A percentile compares a stretch with the other conserved stretches of the same genome.
Evolutionary conservation across 768 basidiomycete species (phyloP).

Genomic region (Albatrellus ellisii): DNA sequence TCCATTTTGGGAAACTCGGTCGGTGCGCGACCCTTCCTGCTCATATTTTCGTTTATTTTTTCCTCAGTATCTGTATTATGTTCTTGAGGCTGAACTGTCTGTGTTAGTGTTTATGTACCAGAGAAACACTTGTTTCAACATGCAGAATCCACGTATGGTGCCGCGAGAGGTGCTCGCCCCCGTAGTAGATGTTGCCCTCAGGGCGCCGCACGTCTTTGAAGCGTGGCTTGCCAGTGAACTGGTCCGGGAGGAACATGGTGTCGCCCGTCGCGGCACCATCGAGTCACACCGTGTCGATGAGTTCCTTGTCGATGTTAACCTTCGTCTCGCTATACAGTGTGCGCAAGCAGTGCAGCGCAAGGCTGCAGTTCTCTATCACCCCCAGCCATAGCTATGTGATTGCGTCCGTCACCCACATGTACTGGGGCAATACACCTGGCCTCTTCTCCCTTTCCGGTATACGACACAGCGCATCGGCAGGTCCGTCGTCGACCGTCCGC

Average conservation of each 20-base stretch:
- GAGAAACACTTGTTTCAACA: too few species aligned
- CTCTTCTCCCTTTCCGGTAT: conserved; percentile 12
- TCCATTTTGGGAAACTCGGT: too few species aligned
- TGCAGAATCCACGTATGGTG: conserved; percentile 22
- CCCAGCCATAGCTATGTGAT: conserved; percentile 14
- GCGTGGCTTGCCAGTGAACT: conserved; percentile 14
- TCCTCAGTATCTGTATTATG: too few species aligned
- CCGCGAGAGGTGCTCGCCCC: conserved; percentile 18
- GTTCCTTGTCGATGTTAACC: background rate
- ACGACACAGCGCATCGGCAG: conserved; percentile 14
- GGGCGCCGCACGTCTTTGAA: conserved; percentile 14
- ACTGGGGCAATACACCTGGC: conserved; percentile 17
- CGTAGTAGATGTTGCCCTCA: conserved; percentile 17
- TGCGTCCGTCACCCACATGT: conserved; percentile 19
- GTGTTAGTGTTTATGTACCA: too few species aligned
- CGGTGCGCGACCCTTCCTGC: too few species aligned
- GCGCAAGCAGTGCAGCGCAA: conserved; percentile 15
- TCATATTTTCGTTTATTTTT: too few species aligned
- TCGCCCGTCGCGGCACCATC: conserved; percentile 16
- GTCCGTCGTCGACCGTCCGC: conserved; percentile 7
- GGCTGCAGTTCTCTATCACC: conserved; percentile 9
- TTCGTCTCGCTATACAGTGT: conserved; percentile 15
- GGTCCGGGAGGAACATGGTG: conserved; percentile 20
- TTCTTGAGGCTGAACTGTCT: too few species aligned
- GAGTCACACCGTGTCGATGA: conserved; percentile 15